phyloP scores from a whole-genome alignment of 768 basidiomycete species.

The Daedaleopsis sinensis region DNA sequence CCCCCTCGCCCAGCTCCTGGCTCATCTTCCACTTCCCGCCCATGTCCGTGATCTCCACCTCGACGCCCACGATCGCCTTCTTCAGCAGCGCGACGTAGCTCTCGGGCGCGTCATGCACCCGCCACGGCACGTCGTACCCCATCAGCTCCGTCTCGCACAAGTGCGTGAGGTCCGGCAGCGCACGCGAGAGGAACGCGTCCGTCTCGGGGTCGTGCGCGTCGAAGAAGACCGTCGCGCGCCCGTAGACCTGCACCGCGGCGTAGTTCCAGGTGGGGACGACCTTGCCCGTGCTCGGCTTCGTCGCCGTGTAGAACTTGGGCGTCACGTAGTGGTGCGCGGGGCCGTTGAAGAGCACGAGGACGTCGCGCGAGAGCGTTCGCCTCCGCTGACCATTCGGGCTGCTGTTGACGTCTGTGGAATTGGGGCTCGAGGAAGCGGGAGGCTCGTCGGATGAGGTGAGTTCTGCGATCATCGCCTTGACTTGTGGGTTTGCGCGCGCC shows the following conservation, averaged over 20 bases:
- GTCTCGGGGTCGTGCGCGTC: conserved; percentile 10
- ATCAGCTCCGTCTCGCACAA: conserved; percentile 18
- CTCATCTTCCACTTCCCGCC: conserved; percentile 32
- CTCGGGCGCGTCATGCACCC: conserved; percentile 26
- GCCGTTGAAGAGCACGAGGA: conserved; percentile 28
- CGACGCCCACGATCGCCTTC: conserved; percentile 32
- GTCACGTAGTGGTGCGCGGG: conserved; percentile 32
- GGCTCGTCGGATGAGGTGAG: conserved; percentile 9
- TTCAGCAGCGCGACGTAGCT: conserved; percentile 27
- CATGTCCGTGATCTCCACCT: conserved; percentile 26
- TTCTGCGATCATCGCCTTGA: conserved; percentile 25
- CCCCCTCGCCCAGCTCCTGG: conserved; percentile 28
- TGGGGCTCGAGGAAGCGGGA: neutral
- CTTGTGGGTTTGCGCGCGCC: conserved; percentile 31
- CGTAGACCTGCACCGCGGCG: conserved; percentile 32
- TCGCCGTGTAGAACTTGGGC: conserved; percentile 31
- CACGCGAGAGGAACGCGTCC: conserved; percentile 20
- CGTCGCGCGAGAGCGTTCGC: conserved; percentile 14
- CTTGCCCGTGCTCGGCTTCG: conserved; percentile 33
- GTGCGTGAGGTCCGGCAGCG: conserved; percentile 20
- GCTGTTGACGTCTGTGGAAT: no score
- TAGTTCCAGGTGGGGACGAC: conserved; percentile 35
- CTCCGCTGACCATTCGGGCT: neutral
- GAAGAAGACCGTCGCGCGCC: conserved; percentile 25
- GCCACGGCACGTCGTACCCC: conserved; percentile 22